Evolutionary conservation across 2,329 filamentous ascomycete species (phyloP).

Genomic region (Aspergillus novoparasiticus): DNA sequence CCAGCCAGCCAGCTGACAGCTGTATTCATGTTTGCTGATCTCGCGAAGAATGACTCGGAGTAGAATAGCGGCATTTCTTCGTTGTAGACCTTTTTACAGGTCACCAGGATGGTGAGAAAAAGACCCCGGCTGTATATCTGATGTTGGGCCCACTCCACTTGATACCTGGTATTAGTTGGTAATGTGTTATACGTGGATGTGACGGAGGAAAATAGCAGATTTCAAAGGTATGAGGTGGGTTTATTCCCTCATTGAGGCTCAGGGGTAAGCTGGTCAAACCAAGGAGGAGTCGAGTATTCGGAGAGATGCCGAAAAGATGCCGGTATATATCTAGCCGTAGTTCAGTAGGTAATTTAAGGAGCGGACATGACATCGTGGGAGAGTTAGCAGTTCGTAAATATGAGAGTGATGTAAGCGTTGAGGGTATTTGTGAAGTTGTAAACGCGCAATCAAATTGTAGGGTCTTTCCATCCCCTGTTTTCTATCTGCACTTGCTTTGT

Average conservation of each 20-base stretch:
- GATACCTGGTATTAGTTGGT: too few relatives aligned
- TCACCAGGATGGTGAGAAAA: not conserved
- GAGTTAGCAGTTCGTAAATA: not conserved
- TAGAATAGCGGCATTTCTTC: not conserved
- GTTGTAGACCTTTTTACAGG: not conserved
- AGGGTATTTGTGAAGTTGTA: not conserved
- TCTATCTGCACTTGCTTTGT: not conserved
- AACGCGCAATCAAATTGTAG: too few relatives aligned
- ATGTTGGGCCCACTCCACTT: too few relatives aligned
- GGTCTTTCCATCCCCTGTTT: too few relatives aligned
- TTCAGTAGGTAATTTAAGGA: not conserved
- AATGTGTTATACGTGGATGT: too few relatives aligned
- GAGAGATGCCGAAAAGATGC: too few relatives aligned
- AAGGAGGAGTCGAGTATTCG: too few relatives aligned
- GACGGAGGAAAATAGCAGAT: too few relatives aligned
- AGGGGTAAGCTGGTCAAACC: too few relatives aligned
- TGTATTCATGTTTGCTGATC: not conserved
- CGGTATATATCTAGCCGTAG: not conserved
- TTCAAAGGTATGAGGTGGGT: too few relatives aligned
- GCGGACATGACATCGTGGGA: not conserved
- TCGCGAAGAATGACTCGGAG: not conserved
- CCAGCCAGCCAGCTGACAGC: not conserved
- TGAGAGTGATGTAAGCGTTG: not conserved
- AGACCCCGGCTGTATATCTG: not conserved
- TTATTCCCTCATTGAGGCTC: too few relatives aligned